A percentile compares a stretch with the other conserved stretches of the same genome.
phyloP scores from a whole-genome alignment of 352 stramenopile genomes.

The Globisporangium abappressorium region DNA sequence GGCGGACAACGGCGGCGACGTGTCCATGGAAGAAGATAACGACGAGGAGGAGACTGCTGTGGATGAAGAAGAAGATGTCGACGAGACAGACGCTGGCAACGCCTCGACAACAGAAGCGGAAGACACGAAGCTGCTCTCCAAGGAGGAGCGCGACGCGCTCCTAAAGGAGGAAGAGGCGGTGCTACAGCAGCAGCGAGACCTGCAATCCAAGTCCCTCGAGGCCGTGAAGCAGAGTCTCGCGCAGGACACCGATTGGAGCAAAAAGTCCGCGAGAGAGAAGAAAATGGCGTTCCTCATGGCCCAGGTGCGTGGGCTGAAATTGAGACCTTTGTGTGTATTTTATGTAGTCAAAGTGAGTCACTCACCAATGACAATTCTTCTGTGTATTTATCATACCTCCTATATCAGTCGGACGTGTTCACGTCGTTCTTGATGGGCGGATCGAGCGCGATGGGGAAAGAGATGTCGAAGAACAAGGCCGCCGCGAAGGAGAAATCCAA shows the following conservation, averaged over 20 bases:
- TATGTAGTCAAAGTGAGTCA: slow-evolving; percentile 2
- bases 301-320: slow-evolving; percentile 27
- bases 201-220: slow-evolving; percentile 71
- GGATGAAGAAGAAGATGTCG: slow-evolving; percentile 26
- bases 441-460: slow-evolving; percentile 68
- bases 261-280: slow-evolving; percentile 55
- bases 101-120: slow-evolving; percentile 18
- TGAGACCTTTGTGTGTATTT: not conserved
- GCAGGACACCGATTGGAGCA: slow-evolving; percentile 45
- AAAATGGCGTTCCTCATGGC: slow-evolving; percentile 89
- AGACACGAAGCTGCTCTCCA: slow-evolving; percentile 44
- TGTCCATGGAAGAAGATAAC: slow-evolving; percentile 28
- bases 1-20: slow-evolving; percentile 19
- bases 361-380: not conserved
- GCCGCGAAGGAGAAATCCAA: slow-evolving; percentile 37
- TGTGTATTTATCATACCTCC: not conserved
- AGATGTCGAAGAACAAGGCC: slow-evolving; percentile 59
- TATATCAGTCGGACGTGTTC: slow-evolving; percentile 74
- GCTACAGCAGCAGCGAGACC: slow-evolving; percentile 72
- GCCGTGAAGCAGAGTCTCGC: slow-evolving; percentile 59
- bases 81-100: slow-evolving; percentile 28
- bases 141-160: slow-evolving; percentile 56
- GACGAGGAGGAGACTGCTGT: slow-evolving; percentile 26
- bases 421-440: slow-evolving; percentile 87
- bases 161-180: slow-evolving; percentile 66